Conservation (phyloP, 1,284 basidiomycete species). For the Neotropicomus parvogracilis region DNA sequence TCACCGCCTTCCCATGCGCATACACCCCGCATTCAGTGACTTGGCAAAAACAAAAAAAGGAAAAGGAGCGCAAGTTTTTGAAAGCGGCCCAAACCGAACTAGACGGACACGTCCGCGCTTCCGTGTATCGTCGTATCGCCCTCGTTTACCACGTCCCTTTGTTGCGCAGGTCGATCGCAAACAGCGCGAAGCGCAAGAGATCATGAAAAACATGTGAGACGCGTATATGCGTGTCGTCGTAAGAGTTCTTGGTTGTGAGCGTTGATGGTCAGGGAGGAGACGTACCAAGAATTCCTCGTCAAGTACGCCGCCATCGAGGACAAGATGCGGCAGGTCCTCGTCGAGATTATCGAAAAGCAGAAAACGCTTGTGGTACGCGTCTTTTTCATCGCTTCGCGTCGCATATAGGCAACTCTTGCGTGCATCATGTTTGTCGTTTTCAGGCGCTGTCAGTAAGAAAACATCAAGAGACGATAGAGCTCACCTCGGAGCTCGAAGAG, state of each 20-base stretch:
- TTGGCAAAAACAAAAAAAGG: conserved; percentile 39
- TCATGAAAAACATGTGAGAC: conserved; percentile 28
- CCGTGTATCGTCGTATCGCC: neutral
- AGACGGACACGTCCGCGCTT: conserved; percentile 27
- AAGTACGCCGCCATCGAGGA: conserved; percentile 27
- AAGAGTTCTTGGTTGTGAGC: neutral
- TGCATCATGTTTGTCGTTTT: neutral
- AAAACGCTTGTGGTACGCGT: conserved; percentile 26
- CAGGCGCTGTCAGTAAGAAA: conserved; percentile 28
- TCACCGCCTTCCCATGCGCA: neutral
- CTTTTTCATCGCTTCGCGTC: neutral
- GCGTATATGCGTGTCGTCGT: conserved; percentile 11
- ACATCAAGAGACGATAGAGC: conserved; percentile 26
- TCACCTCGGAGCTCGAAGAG: conserved; percentile 25
- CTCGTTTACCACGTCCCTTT: neutral
- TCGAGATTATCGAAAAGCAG: conserved; percentile 27
- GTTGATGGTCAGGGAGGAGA: conserved; percentile 18
- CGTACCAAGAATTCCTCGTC: conserved; percentile 29
- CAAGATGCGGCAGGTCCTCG: conserved; percentile 27
- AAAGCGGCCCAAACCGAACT: conserved; percentile 30
- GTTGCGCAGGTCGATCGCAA: conserved; percentile 23
- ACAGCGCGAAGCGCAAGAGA: conserved; percentile 15
- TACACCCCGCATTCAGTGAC: conserved; percentile 27
- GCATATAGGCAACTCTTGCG: neutral
- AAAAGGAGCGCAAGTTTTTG: conserved; percentile 34